Evolutionary conservation across 208 protist species (phyloP), one percentile per base, ranked within the genome.

Genomic region (Trypanosomatidae sp.): DNA sequence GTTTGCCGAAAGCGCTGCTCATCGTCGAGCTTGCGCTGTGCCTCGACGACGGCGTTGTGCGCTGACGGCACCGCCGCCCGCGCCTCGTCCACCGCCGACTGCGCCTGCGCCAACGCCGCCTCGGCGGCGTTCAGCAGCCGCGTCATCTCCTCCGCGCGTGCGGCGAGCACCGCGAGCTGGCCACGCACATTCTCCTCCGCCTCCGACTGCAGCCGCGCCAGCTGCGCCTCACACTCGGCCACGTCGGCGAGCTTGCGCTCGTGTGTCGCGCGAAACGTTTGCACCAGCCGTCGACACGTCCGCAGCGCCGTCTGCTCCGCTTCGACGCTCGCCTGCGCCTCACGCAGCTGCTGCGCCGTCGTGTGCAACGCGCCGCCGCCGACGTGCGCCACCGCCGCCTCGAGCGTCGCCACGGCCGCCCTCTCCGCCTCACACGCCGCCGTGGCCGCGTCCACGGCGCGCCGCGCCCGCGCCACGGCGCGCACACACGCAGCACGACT

Each of bases 1-100:
- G 73, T 72, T 56, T 94, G 79, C 4, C 71, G 70, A 45, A 88
- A 86, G 20, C 80, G 68, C 53, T 83, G 60, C 43, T 83, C 71
- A 46, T 96, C 80, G 26, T 94, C 77, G 3, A 92, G 27, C 40
- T 57, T 48, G 39, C 75, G 74, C 47, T 88, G 74, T 3, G 78
- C 76, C 33, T 75, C 72, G 3, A 85, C 51, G 4, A 78, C 41
- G 15, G 71, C 66, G 43, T 69, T 73, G 43, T 89, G 66, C 13
- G 61, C 58, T 1, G 73, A 43, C 5, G 77, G 72, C 7, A 92
- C 55, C 7, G 66, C 72, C 13, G 71, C 71, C 4, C 72, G 61
- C 4, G 65, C 69, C 13, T 70, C 61, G 24, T 92, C 80, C 4
- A 51, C 45, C 15, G 39, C 45, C 7, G 67, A 33, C 66, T 91